Conservation (phyloP, 306 rosid genomes). For the Cicer yamashitae region DNA sequence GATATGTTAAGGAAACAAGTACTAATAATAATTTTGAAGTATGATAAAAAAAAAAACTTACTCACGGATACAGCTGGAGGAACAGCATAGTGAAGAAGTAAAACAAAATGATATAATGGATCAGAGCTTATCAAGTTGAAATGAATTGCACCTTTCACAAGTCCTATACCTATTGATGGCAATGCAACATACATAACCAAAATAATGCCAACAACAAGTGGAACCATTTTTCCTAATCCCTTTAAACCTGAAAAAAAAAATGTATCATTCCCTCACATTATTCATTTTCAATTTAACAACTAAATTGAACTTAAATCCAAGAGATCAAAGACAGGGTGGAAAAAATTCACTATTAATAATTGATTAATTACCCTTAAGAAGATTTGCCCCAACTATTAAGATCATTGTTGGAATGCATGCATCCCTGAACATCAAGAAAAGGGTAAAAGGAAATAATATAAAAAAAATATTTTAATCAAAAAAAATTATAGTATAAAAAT, state of each 20-base stretch:
- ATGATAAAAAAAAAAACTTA: conserved; percentile 38
- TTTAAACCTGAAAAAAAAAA: conserved; percentile 48
- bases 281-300: conserved; percentile 10
- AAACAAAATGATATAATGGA: conserved; percentile 55
- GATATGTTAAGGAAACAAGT: neutral
- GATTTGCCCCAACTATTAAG: conserved; percentile 50
- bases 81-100: conserved; percentile 50
- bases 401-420: conserved; percentile 48
- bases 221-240: conserved; percentile 36
- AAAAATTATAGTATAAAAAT: too few species aligned
- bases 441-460: neutral
- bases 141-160: conserved; percentile 47
- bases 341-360: neutral
- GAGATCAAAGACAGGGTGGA: neutral
- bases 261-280: conserved; percentile 7
- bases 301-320: neutral
- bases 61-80: conserved; percentile 50
- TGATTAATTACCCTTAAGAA: conserved; percentile 45
- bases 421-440: conserved; percentile 42
- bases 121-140: conserved; percentile 42
- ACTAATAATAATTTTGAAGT: neutral
- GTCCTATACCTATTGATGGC: conserved; percentile 51
- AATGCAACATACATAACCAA: conserved; percentile 45
- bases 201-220: conserved; percentile 44
- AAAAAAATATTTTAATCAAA: neutral